A percentile compares a stretch with the other conserved stretches of the same genome.
These are phyloP conservation scores for Candida germanica DNA, from an alignment of 805 yeast genomes.

Conservation along the genomic window DNA sequence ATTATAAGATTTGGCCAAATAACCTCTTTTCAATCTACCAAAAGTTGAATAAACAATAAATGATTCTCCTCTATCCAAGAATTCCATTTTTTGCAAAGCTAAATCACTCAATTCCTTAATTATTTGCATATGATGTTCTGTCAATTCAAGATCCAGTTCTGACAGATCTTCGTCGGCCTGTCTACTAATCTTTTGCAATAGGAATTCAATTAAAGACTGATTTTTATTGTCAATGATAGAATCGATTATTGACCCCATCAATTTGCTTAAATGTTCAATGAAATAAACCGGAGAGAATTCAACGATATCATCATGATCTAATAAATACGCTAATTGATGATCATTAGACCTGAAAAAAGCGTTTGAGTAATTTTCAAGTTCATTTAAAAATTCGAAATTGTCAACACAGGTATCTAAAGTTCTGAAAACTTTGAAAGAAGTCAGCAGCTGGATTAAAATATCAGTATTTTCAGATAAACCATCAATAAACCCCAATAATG, in stretches of 20 bases:
- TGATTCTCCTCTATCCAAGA: conserved; percentile 55
- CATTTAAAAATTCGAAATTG: conserved; percentile 35
- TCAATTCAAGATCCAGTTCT: conserved; percentile 16
- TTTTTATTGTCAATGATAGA: conserved; percentile 24
- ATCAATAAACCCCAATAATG: conserved; percentile 33
- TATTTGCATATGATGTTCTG: conserved; percentile 23
- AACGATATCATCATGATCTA: conserved; percentile 24
- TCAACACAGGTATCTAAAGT: conserved; percentile 36
- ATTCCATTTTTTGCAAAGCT: conserved; percentile 39
- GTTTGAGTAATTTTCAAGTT: conserved; percentile 30
- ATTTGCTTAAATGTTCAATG: conserved; percentile 30
- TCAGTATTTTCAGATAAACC: conserved; percentile 27
- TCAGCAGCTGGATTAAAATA: conserved; percentile 21
- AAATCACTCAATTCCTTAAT: conserved; percentile 28
- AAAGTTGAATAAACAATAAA: conserved; percentile 52
- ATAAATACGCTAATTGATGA: conserved; percentile 16
- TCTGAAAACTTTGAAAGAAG: conserved; percentile 28
- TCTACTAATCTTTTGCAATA: conserved; percentile 24
- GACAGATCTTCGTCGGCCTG: conserved; percentile 15
- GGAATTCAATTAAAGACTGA: conserved; percentile 24
- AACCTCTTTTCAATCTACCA: conserved; percentile 48
- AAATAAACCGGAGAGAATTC: conserved; percentile 36
- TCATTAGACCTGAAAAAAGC: conserved; percentile 13
- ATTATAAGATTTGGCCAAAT: conserved; percentile 51
- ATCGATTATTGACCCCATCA: conserved; percentile 34